phyloP scores from a whole-genome alignment of 176 grass and related monocot species.

The Musa troglodytarum region DNA sequence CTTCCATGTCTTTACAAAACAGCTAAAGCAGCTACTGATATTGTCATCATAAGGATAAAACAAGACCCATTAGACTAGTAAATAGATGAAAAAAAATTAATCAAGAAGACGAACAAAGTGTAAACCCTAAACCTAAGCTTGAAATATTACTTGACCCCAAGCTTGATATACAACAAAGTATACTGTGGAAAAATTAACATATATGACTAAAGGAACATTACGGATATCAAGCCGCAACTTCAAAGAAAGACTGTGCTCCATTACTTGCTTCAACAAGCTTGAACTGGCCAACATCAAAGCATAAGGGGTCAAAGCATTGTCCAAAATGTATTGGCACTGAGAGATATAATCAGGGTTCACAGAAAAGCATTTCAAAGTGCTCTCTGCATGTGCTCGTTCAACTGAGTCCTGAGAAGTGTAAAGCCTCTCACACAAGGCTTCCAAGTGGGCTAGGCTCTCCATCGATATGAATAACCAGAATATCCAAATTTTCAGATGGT shows the following conservation, averaged over 20 bases:
- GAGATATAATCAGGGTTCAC: conserved; percentile 96
- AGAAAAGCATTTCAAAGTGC: conserved; percentile 97
- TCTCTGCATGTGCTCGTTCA: conserved; percentile 91
- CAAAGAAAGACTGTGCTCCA: conserved; percentile 68
- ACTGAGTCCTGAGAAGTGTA: conserved; percentile 93
- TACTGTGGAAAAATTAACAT: conserved; percentile 29
- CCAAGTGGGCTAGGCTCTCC: conserved; percentile 98
- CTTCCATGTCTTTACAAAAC: not conserved
- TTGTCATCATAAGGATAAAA: not conserved
- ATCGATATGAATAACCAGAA: conserved; percentile 52
- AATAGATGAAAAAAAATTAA: not conserved
- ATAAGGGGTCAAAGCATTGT: conserved; percentile 98
- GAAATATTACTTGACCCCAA: conserved; percentile 2
- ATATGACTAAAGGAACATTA: conserved; percentile 60
- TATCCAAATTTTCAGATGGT: conserved; percentile 51
- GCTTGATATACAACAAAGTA: conserved; percentile 18
- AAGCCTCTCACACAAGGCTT: conserved; percentile 96
- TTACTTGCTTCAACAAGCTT: conserved; percentile 98
- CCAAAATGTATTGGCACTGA: conserved; percentile 99
- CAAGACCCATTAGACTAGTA: not conserved
- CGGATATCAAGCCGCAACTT: conserved; percentile 93
- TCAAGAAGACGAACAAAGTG: not conserved
- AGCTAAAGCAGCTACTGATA: not conserved
- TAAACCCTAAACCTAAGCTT: not conserved
- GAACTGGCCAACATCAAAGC: conserved; percentile 97